Base-by-base conservation (phyloP, 2,329 filamentous ascomycete genomes). In the Xylariaceae sp. region DNA sequence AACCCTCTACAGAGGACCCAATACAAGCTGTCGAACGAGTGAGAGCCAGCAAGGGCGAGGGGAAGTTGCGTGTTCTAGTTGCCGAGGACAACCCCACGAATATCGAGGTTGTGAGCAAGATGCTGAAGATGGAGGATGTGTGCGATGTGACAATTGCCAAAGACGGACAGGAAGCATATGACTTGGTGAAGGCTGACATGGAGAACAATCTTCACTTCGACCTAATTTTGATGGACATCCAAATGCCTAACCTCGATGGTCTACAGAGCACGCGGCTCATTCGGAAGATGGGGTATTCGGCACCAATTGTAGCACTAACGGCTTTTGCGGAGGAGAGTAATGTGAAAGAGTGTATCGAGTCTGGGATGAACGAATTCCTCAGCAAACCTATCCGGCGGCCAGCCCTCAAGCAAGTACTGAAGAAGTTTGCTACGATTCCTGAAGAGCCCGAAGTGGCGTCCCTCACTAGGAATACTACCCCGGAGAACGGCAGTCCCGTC, bases 201-300 rank as follows among this genome's bases (percentile, higher is more conserved):
- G 85, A 87, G 48, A 82, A 82, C 23, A 82, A 87, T 50, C 80
- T 83, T 52, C 82, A 83, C 2, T 96, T 93, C 70, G 91, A 96
- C 64, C 80, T 97, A 21, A 93, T 97, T 60, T 95, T 96, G 69
- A 97, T 96, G 93, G 93, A 97, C 67, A 89, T 96, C 7, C 91
- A 90, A 74, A 97, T 97, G 93, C 93, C 93, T 2, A 96, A 95
- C 60, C 82, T 97, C 14, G 92, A 96, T 68, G 93, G 93, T 1
- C 77, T 97, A 20, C 89, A 96, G 70, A 93, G 89, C 45, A 96
- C 93, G 0, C 84, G 88, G 9, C 78, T 96, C 32, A 96, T 97
- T 65, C 85, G 93, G 6, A 80, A 91, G 70, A 89, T 93, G 78
- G 93, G 93, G 1, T 97, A 95, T 74, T 86, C 83, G 10, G 89